These are phyloP conservation scores for Tardiomyces depauwii DNA, from an alignment of 1,139 yeast species.

Conservation along the genomic window DNA sequence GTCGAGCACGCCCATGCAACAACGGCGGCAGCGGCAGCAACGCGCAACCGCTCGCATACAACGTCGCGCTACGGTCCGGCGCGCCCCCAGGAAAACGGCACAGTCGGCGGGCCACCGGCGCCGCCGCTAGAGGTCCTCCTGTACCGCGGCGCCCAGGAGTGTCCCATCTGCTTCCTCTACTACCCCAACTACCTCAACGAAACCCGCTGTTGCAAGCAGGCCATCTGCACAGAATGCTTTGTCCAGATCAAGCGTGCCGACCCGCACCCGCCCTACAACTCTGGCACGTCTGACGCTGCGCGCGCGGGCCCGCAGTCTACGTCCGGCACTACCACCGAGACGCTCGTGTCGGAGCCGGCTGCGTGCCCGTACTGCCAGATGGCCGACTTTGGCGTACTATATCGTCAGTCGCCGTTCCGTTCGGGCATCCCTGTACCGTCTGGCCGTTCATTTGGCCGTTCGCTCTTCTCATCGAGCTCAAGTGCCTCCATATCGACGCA, in stretches of 20 bases:
- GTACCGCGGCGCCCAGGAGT: slow-evolving; percentile 61
- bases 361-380: slow-evolving; percentile 91
- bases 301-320: slow-evolving; percentile 1
- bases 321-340: slow-evolving; percentile 6
- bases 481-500: slow-evolving; percentile 2
- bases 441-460: neutral
- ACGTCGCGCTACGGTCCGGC: slow-evolving; percentile 7
- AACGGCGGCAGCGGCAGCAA: slow-evolving; percentile 2
- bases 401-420: slow-evolving; percentile 44
- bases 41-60: slow-evolving; percentile 6
- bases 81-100: neutral
- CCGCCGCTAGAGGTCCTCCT: slow-evolving; percentile 31
- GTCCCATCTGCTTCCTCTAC: slow-evolving; percentile 89
- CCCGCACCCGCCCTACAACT: slow-evolving; percentile 90
- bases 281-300: slow-evolving; percentile 1
- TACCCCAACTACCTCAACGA: slow-evolving; percentile 70
- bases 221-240: slow-evolving; percentile 93
- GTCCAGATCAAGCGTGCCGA: slow-evolving; percentile 87
- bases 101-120: slow-evolving; percentile 2
- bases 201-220: slow-evolving; percentile 88
- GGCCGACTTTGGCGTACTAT: slow-evolving; percentile 75
- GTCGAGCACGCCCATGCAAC: slow-evolving; percentile 5
- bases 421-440: slow-evolving; percentile 18
- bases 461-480: neutral
- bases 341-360: slow-evolving; percentile 66